phyloP scores from a whole-genome alignment of 305 asterid species.

The Rubia balearica region DNA sequence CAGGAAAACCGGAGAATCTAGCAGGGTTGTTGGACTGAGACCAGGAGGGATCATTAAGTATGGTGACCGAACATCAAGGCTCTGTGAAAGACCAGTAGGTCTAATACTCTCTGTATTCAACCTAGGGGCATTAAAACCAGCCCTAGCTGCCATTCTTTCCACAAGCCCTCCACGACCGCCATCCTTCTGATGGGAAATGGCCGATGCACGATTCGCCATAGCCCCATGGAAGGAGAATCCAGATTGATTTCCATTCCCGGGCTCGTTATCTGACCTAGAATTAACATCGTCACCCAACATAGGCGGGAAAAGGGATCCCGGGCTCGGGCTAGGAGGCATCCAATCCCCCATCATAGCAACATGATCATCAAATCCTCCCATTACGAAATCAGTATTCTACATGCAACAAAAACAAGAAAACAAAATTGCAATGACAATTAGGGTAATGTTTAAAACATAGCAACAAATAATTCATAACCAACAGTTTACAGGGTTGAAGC shows the following conservation, averaged over 20 bases:
- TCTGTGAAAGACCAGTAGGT: constrained; percentile 44
- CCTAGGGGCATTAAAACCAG: constrained; percentile 85
- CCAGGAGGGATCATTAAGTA: constrained; percentile 81
- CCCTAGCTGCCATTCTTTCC: constrained; percentile 83
- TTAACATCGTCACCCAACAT: constrained; percentile 30
- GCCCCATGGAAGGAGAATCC: constrained; percentile 21
- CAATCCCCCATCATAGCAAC: constrained; percentile 64
- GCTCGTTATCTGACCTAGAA: constrained; percentile 22
- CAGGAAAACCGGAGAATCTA: constrained; percentile 89
- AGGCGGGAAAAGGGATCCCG: constrained; percentile 32
- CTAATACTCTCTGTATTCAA: constrained; percentile 67
- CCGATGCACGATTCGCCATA: constrained; percentile 18
- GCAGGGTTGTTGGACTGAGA: constrained; percentile 75
- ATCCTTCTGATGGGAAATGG: constrained; percentile 21
- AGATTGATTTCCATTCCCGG: constrained; percentile 26
- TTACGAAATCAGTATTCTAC: constrained; percentile 12
- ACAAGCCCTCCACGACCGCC: constrained; percentile 54
- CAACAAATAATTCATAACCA: neutral
- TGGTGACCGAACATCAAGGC: constrained; percentile 53
- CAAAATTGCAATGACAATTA: neutral
- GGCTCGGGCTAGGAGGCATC: constrained; percentile 53
- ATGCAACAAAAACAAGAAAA: neutral
- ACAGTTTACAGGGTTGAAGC: neutral
- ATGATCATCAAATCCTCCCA: constrained; percentile 52
- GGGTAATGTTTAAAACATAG: neutral